Percentiles rank a stretch among this genome's conserved stretches.
Evolutionary conservation across 2,329 filamentous ascomycete genomes (phyloP).

Genomic region (Arthroderma sp.): DNA sequence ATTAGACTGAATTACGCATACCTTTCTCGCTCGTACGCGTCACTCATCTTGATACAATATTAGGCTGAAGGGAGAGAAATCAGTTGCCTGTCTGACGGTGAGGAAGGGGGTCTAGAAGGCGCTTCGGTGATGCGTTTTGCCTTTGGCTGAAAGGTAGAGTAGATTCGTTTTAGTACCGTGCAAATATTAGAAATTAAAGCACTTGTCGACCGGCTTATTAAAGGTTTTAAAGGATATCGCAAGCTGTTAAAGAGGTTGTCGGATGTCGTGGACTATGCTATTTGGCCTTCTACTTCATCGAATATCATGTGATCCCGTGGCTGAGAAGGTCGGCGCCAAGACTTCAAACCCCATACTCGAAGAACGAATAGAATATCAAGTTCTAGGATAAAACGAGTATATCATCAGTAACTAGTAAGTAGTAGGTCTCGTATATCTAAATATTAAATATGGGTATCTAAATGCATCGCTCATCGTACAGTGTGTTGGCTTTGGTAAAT

Average conservation of each 20-base stretch:
- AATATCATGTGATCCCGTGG: neutral
- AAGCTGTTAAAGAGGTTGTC: neutral
- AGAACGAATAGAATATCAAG: neutral
- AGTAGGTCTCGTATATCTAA: neutral
- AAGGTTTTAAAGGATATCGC: neutral
- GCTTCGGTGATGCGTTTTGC: neutral
- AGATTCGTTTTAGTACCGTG: no score
- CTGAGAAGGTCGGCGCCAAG: neutral
- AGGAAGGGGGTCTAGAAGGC: neutral
- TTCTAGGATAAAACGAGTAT: no score
- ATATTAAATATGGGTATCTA: conserved; percentile 6
- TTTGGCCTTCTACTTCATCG: neutral
- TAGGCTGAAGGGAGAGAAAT: neutral
- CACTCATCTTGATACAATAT: conserved; percentile 45
- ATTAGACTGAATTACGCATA: conserved; percentile 24
- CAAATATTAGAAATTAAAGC: neutral
- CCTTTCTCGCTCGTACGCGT: conserved; percentile 65
- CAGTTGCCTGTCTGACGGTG: neutral
- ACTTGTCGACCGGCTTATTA: neutral
- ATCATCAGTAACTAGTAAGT: neutral
- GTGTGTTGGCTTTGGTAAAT: neutral
- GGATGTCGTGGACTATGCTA: neutral
- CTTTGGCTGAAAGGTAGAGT: neutral
- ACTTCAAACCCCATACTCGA: neutral
- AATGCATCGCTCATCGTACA: conserved; percentile 2